phyloP scores from a whole-genome alignment of 176 grass and related monocot species.

The Cymbopogon citratus region DNA sequence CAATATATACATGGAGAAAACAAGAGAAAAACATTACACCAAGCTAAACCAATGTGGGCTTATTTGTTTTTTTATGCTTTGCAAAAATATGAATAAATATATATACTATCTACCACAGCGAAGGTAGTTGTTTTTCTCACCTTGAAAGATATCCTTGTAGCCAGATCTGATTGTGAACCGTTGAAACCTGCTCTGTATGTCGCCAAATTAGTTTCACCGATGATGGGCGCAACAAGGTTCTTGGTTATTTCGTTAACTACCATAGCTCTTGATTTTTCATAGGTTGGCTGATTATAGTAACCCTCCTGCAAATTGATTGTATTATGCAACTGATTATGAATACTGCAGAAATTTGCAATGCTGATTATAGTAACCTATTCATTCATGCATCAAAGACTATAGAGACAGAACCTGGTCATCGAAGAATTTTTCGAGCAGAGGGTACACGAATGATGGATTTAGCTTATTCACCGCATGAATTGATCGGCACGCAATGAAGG shows the following conservation, averaged over 20 bases:
- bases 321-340: neutral
- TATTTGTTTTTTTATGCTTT: neutral
- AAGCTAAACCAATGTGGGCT: neutral
- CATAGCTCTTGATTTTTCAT: conserved; percentile 42
- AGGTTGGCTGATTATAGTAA: conserved; percentile 80
- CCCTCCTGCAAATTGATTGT: conserved; percentile 49
- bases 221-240: conserved; percentile 37
- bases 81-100: neutral
- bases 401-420: conserved; percentile 55
- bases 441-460: conserved; percentile 61
- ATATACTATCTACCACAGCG: neutral
- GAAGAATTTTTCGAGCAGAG: conserved; percentile 78
- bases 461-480: conserved; percentile 70
- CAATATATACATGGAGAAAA: neutral
- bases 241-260: conserved; percentile 40
- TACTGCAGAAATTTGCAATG: too few species aligned
- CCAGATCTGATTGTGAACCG: conserved; percentile 48
- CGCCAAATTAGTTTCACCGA: conserved; percentile 44
- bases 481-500: conserved; percentile 51
- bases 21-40: neutral
- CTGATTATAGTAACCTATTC: too few species aligned
- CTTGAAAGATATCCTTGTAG: conserved; percentile 87
- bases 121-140: conserved; percentile 13
- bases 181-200: conserved; percentile 60
- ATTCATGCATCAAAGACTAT: neutral